These are phyloP conservation scores for Mycosphaerella sp. DNA, from an alignment of 2,329 filamentous ascomycete species.

Conservation along the genomic window DNA sequence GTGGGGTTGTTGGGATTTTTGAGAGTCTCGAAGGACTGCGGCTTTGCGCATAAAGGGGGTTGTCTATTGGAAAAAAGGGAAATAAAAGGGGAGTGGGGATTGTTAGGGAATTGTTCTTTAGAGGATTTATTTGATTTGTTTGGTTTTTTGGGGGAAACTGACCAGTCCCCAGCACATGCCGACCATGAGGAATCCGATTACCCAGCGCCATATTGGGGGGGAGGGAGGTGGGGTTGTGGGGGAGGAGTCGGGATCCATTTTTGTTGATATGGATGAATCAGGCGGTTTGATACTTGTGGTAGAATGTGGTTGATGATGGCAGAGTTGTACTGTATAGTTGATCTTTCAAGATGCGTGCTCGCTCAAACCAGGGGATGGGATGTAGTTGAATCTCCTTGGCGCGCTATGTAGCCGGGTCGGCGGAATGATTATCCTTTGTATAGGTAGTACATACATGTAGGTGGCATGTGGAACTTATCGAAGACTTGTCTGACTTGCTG, in stretches of 20 bases:
- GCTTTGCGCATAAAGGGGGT: slow-evolving; percentile 84
- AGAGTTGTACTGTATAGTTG: too few relatives aligned
- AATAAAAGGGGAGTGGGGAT: neutral
- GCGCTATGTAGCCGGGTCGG: too few relatives aligned
- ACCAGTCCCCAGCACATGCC: slow-evolving; percentile 81
- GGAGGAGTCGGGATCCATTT: slow-evolving; percentile 28
- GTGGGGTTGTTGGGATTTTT: slow-evolving; percentile 44
- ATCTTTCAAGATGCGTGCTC: too few relatives aligned
- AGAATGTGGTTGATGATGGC: too few relatives aligned
- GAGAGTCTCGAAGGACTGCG: slow-evolving; percentile 51
- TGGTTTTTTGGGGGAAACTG: neutral
- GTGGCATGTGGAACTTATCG: too few relatives aligned
- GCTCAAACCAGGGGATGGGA: too few relatives aligned
- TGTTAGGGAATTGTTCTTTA: neutral
- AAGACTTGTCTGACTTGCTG: too few relatives aligned
- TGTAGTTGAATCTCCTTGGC: too few relatives aligned
- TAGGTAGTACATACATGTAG: too few relatives aligned
- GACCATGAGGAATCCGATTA: slow-evolving; percentile 78
- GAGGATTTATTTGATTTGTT: too few relatives aligned
- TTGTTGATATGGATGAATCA: slow-evolving; percentile 4
- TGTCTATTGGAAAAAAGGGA: slow-evolving; percentile 40
- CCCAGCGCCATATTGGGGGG: slow-evolving; percentile 64
- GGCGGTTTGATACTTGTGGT: too few relatives aligned
- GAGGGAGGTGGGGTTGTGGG: slow-evolving; percentile 11
- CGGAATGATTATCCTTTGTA: too few relatives aligned